These are phyloP conservation scores for Wilhelminamyces savonicus DNA, from an alignment of 805 yeast species.

Conservation along the genomic window DNA sequence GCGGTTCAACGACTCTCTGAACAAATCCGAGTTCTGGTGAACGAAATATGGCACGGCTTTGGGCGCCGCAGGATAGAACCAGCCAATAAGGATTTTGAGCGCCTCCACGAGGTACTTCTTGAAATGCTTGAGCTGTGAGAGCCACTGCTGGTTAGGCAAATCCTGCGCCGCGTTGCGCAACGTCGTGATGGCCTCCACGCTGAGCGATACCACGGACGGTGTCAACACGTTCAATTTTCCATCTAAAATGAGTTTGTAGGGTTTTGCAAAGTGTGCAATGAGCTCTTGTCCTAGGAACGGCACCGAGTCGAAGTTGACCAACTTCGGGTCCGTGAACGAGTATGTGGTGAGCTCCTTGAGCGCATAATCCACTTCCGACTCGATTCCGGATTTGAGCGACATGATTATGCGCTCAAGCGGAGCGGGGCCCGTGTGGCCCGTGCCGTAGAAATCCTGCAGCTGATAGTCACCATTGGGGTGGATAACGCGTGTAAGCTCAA, in stretches of 20 bases:
- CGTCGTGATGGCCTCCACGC: slow-evolving; percentile 50
- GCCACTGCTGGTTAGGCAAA: slow-evolving; percentile 69
- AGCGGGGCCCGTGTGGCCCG: slow-evolving; percentile 50
- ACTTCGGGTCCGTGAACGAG: slow-evolving; percentile 44
- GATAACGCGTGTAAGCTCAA: too few species aligned
- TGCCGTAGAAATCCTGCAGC: slow-evolving; percentile 12
- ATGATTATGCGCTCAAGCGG: slow-evolving; percentile 60
- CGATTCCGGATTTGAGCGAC: slow-evolving; percentile 61
- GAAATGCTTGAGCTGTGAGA: slow-evolving; percentile 50
- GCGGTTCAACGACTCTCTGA: slow-evolving; percentile 59
- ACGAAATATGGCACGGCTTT: slow-evolving; percentile 1
- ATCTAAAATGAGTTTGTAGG: slow-evolving; percentile 20
- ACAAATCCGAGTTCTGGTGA: slow-evolving; percentile 13
- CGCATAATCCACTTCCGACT: slow-evolving; percentile 68
- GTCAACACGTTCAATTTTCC: slow-evolving; percentile 10
- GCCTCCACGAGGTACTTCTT: slow-evolving; percentile 40
- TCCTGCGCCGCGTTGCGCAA: slow-evolving; percentile 83
- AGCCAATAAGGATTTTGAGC: slow-evolving; percentile 32
- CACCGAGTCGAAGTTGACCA: slow-evolving; percentile 38
- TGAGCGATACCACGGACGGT: slow-evolving; percentile 15
- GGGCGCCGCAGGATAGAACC: slow-evolving; percentile 21
- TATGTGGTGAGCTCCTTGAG: slow-evolving; percentile 46
- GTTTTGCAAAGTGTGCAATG: slow-evolving; percentile 28
- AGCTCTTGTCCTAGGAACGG: slow-evolving; percentile 38
- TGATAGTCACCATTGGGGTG: too few species aligned